A percentile compares a stretch with the other conserved stretches of the same genome.
Evolutionary conservation across 768 basidiomycete species (phyloP).

Genomic region (Tulasnella sp.): DNA sequence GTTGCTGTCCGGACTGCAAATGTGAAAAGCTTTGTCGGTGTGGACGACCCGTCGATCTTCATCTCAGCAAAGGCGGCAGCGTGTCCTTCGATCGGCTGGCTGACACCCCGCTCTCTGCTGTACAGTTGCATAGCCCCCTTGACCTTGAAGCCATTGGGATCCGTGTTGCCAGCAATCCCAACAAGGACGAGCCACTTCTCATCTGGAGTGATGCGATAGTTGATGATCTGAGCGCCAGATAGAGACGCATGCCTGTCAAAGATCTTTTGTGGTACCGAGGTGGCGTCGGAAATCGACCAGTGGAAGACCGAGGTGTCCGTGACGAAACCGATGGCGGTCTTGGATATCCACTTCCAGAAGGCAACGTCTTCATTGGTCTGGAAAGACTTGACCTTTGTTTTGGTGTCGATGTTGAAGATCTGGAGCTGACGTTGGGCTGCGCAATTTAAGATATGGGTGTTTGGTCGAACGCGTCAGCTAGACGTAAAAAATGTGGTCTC

Average conservation of each 20-base stretch:
- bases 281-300: conserved; percentile 69
- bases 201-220: conserved; percentile 85
- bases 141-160: conserved; percentile 95
- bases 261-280: conserved; percentile 76
- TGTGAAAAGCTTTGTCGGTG: conserved; percentile 81
- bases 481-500: background rate
- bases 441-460: background rate
- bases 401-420: conserved; percentile 95
- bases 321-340: conserved; percentile 86
- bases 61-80: conserved; percentile 92
- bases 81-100: conserved; percentile 97
- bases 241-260: conserved; percentile 97
- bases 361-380: conserved; percentile 86
- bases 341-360: conserved; percentile 98
- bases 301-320: conserved; percentile 89
- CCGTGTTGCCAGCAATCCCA: conserved; percentile 89
- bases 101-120: conserved; percentile 82
- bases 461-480: background rate
- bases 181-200: conserved; percentile 97
- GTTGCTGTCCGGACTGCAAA: conserved; percentile 95
- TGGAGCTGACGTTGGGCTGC: conserved; percentile 88
- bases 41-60: conserved; percentile 78
- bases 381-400: conserved; percentile 96
- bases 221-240: conserved; percentile 92
- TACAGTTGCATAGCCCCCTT: conserved; percentile 98